Evolutionary conservation across 1,139 yeast genomes (phyloP), one percentile per base, ranked within the genome.

Genomic region (Yamadazyma epiphylla): DNA sequence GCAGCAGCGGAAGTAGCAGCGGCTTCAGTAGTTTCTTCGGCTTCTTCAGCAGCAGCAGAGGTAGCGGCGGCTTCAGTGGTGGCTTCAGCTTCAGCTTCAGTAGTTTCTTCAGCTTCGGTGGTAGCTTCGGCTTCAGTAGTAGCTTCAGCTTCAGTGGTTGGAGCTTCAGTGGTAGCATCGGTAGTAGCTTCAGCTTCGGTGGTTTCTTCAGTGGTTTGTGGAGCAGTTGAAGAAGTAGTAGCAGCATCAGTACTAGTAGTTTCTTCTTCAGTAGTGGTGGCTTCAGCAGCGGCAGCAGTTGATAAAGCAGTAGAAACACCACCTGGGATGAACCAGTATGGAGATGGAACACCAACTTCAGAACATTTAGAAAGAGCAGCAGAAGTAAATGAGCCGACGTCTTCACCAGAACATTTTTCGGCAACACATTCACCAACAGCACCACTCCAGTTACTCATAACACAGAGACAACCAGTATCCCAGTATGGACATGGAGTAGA

Each of bases 401-500:
- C 70, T 4, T 42, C 29, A 25, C 72, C 74, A 15, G 47, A 30
- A 48, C 77, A 70, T 15, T 45, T 43, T 29, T 53, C 40, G 29
- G 72, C 74, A 36, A 70, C 49, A 50, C 76, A 70, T 30, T 59
- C 55, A 19, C 65, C 77, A 13, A 70, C 73, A 27, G 46, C 44
- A 14, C 69, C 70, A 22, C 64, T 53, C 71, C 71, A 70, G 39
- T 55, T 62, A 12, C 70, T 63, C 72, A 70, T 70, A 13, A 68
- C 72, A 51, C 76, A 70, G 43, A 70, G 58, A 46, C 76, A 70
- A 4, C 76, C 76, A 19, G 76, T 64, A 41, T 70, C 76, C 76
- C 76, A 70, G 55, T 69, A 68, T 27, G 76, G 76, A 45, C 76
- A 70, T 20, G 70, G 70, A 4, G 70, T 64, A 26, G 49, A 48